Percentiles rank a stretch among this genome's conserved stretches.
Conservation (phyloP, 805 yeast genomes). For the Yamadazyma olivae region DNA sequence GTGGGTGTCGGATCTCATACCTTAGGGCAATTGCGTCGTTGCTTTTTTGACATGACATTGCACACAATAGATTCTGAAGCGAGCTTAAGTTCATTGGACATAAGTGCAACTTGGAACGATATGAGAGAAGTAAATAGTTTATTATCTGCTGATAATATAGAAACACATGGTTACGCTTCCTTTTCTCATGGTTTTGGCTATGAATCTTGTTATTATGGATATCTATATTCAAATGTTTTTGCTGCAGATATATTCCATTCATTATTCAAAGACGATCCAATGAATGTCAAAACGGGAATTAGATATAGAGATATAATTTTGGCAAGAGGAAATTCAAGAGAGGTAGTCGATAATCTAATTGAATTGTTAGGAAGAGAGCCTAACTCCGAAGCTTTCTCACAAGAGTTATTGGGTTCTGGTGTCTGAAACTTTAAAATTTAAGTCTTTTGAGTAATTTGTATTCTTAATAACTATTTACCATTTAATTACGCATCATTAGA, state of each 20-base stretch:
- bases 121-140: conserved; percentile 61
- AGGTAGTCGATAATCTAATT: conserved; percentile 59
- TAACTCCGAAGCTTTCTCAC: conserved; percentile 65
- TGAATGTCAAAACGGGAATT: conserved; percentile 58
- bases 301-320: conserved; percentile 68
- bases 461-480: background rate
- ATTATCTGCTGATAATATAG: conserved; percentile 50
- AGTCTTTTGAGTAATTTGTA: background rate
- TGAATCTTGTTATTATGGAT: conserved; percentile 84
- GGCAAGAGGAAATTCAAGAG: conserved; percentile 70
- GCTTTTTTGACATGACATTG: conserved; percentile 69
- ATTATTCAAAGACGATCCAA: conserved; percentile 64
- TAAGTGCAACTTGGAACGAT: conserved; percentile 60
- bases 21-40: conserved; percentile 76
- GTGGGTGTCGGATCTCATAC: conserved; percentile 73
- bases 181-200: conserved; percentile 86
- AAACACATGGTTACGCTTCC: conserved; percentile 67
- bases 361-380: conserved; percentile 78
- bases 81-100: conserved; percentile 44
- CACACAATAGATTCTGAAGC: conserved; percentile 46
- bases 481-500: conserved; percentile 28
- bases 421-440: too few relatives aligned
- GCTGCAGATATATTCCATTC: conserved; percentile 80
- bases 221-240: conserved; percentile 81
- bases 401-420: conserved; percentile 47